phyloP scores from a whole-genome alignment of 2,329 filamentous ascomycete species.

The Fusarium staphyleae region DNA sequence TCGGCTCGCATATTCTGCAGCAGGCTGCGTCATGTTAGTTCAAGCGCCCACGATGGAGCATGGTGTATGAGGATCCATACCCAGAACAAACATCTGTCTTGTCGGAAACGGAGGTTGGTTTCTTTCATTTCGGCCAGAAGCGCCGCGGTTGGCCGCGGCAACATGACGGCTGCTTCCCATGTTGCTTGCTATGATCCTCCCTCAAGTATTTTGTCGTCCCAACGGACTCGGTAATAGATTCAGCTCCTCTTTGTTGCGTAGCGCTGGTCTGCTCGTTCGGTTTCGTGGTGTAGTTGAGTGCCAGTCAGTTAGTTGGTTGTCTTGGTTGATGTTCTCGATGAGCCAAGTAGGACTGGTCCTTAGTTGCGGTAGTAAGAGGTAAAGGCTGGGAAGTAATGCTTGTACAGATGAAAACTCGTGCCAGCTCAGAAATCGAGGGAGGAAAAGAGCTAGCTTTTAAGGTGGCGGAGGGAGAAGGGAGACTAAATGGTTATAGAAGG shows the following conservation, averaged over 20 bases:
- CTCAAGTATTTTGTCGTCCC: slow-evolving; percentile 6
- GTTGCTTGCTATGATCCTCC: slow-evolving; percentile 21
- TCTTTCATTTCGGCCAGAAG: slow-evolving; percentile 32
- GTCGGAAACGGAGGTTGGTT: slow-evolving; percentile 48
- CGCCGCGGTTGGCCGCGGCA: slow-evolving; percentile 35
- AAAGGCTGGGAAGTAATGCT: slow-evolving; percentile 4
- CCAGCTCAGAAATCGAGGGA: slow-evolving; percentile 17
- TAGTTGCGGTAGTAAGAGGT: background rate
- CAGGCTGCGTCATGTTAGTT: slow-evolving; percentile 64
- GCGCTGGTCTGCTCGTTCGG: slow-evolving; percentile 7
- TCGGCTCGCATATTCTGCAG: slow-evolving; percentile 96
- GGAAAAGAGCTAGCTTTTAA: slow-evolving; percentile 14
- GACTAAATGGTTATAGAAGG: slow-evolving; percentile 39
- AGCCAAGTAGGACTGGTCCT: background rate
- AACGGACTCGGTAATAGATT: slow-evolving; percentile 1
- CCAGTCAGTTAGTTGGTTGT: slow-evolving; percentile 17
- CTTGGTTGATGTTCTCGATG: slow-evolving; percentile 12
- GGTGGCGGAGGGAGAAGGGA: slow-evolving; percentile 31
- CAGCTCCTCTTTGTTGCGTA: background rate
- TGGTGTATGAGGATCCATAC: slow-evolving; percentile 43
- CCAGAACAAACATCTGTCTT: slow-evolving; percentile 60
- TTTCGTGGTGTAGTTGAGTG: slow-evolving; percentile 10
- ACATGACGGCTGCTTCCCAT: slow-evolving; percentile 44
- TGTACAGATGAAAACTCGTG: slow-evolving; percentile 6
- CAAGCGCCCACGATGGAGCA: background rate